phyloP scores from a whole-genome alignment of 2,329 filamentous ascomycete species.

The Didymosphaeria variabile region DNA sequence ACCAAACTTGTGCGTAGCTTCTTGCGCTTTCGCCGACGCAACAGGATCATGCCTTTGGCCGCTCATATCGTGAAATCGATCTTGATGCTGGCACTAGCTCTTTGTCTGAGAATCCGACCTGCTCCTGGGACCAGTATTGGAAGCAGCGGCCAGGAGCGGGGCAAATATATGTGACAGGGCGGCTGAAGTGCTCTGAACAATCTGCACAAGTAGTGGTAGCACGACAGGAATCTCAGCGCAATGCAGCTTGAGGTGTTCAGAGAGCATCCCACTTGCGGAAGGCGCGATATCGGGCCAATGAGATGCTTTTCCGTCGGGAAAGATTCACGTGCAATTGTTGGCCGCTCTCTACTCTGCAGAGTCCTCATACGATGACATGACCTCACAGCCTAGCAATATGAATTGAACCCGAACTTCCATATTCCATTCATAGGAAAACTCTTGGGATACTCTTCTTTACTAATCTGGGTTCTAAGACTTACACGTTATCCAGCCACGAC shows the following conservation, averaged over 20 bases:
- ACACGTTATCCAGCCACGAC: neutral
- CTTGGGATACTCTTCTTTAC: neutral
- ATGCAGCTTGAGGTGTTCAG: neutral
- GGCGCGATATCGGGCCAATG: constrained; percentile 6
- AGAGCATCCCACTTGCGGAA: neutral
- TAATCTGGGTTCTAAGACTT: neutral
- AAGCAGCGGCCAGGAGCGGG: neutral
- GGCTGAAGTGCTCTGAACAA: neutral
- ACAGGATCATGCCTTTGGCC: constrained; percentile 36
- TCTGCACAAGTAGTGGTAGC: no score
- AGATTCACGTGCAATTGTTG: neutral
- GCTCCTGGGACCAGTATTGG: neutral
- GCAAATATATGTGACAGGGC: neutral
- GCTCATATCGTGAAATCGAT: neutral
- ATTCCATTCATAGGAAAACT: neutral
- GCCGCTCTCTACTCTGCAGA: no score
- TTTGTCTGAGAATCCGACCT: neutral
- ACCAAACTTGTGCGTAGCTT: constrained; percentile 41
- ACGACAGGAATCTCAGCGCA: no score
- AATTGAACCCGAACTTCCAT: neutral
- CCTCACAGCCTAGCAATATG: neutral
- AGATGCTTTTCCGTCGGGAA: constrained; percentile 4
- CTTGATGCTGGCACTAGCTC: neutral
- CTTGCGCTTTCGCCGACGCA: constrained; percentile 41
- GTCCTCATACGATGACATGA: neutral